Evolutionary conservation across 2,329 filamentous ascomycete genomes (phyloP), one percentile per base, ranked within the genome.

Genomic region (Fusarium goolgardi): DNA sequence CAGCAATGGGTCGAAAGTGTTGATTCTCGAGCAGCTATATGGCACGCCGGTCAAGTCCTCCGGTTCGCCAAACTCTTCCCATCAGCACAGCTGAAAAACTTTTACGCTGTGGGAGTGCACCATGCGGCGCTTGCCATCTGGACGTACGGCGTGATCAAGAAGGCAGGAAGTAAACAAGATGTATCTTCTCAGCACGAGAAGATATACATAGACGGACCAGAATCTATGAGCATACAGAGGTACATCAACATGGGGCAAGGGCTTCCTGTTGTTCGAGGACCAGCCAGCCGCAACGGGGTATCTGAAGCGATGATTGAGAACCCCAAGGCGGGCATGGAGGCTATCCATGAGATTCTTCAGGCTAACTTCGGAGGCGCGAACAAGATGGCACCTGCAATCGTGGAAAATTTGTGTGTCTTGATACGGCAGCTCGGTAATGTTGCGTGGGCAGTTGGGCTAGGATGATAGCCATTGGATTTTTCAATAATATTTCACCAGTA

Each of bases 111-210:
- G 9, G 88, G 86, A 0, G 84, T 92, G 1, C 91, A 92, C 73
- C 90, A 92, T 73, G 89, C 88, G 6, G 84, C 85, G 15, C 80
- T 93, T 6, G 86, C 87, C 1, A 79, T 93, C 40, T 93, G 91
- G 91, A 85, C 86, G 0, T 91, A 90, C 68, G 88, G 89, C 1
- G 85, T 92, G 1, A 81, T 89, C 8, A 82, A 79, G 21, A 78
- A 80, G 64, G 82, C 84, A 16, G 75, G 71, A 49, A 69, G 72
- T 11, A 73, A 72, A 75, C 67, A 79, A 69, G 74, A 73, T 65
- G 51, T 74, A 15, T 57, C 73, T 5, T 57, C 74, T 23, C 78
- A 79, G n/a, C 78, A 78, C 55, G 77, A 82, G 29, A 71, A 76
- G 4, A 78, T 89, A 1, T 84, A 85, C 67, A 79, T 91, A 0